These are phyloP conservation scores for Eragrostis curvula DNA, from an alignment of 176 grass and related monocot genomes.

Conservation along the genomic window DNA sequence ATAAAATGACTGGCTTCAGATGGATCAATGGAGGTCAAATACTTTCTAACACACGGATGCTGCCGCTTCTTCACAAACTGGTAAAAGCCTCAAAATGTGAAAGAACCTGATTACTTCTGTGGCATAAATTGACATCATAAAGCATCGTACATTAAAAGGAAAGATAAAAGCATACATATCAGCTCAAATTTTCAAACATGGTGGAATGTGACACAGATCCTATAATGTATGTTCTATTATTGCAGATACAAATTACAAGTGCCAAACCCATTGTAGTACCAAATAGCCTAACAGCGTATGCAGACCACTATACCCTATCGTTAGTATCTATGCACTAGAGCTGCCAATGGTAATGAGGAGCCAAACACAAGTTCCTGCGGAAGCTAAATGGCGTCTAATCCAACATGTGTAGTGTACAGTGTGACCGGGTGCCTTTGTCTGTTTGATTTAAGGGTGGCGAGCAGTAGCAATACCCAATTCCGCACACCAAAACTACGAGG, in stretches of 20 bases:
- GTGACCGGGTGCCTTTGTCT: background rate
- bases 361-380: background rate
- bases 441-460: slow-evolving; percentile 5
- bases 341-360: background rate
- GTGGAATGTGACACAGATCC: background rate
- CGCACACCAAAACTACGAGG: background rate
- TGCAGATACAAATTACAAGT: slow-evolving; percentile 6
- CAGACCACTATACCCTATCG: background rate
- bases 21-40: background rate
- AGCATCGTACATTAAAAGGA: background rate
- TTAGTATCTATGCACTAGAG: background rate
- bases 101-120: background rate
- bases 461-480: slow-evolving; percentile 21
- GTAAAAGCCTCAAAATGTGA: background rate
- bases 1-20: background rate
- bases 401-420: background rate
- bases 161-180: background rate
- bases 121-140: background rate
- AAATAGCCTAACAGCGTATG: background rate
- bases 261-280: background rate
- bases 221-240: background rate
- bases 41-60: slow-evolving; percentile 20
- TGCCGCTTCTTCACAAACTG: background rate
- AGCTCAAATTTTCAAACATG: slow-evolving; percentile 5
- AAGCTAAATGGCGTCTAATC: background rate